Evolutionary conservation across 257 asterid genomes (phyloP).

Genomic region (Solanum gandarillasii): DNA sequence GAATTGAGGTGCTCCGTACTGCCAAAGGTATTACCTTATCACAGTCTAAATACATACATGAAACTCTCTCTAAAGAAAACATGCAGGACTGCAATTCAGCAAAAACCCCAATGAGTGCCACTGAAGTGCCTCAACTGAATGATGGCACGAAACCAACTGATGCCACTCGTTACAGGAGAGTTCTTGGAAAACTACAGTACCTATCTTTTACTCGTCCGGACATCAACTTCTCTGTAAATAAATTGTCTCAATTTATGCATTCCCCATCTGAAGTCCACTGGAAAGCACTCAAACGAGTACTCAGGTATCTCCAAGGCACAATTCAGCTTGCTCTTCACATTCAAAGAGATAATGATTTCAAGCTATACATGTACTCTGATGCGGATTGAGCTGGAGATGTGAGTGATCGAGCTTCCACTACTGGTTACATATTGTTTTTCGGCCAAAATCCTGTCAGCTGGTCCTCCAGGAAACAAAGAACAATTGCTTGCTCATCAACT

Average conservation of each 20-base stretch:
- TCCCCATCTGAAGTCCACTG: not conserved
- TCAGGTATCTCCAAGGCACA: not conserved
- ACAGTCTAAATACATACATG: not conserved
- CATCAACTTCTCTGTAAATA: not conserved
- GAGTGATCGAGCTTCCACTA: not conserved
- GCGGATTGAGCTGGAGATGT: not conserved
- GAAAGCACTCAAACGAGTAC: not conserved
- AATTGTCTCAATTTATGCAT: not conserved
- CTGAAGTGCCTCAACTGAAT: not conserved
- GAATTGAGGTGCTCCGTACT: not conserved
- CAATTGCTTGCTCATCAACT: not conserved
- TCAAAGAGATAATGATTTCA: not conserved
- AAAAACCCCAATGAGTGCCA: not conserved
- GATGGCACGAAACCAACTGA: too few relatives aligned
- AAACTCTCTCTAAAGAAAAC: not conserved
- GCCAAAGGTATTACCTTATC: not conserved
- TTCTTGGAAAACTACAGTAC: not conserved
- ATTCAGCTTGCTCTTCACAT: not conserved
- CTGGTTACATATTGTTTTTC: not conserved
- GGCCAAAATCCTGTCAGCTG: not conserved
- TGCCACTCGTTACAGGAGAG: not conserved
- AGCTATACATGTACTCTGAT: not conserved
- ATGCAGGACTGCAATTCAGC: not conserved
- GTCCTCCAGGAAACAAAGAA: not conserved
- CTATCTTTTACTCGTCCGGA: not conserved